Conservation (phyloP, 805 yeast genomes). For the Kregervanrija delftensis region DNA sequence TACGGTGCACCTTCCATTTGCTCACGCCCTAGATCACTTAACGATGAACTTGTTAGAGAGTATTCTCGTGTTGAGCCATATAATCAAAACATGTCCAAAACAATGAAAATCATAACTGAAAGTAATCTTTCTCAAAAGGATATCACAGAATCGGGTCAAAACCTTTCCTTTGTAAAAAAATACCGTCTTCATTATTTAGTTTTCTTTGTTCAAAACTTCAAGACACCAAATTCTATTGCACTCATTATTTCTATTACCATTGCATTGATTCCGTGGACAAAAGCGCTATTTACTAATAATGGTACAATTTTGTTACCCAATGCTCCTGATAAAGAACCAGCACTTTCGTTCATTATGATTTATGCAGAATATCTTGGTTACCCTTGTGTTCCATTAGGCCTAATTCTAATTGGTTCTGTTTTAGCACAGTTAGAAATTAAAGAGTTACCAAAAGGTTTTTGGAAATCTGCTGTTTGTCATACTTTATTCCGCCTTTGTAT, state of each 20-base stretch:
- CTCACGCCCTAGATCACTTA: slow-evolving; percentile 13
- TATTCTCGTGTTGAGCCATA: slow-evolving; percentile 29
- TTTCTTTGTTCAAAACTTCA: slow-evolving; percentile 36
- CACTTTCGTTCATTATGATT: slow-evolving; percentile 47
- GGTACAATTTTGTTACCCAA: slow-evolving; percentile 23
- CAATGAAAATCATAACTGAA: slow-evolving; percentile 28
- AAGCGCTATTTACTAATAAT: slow-evolving; percentile 36
- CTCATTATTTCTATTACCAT: slow-evolving; percentile 38
- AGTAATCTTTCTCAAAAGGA: slow-evolving; percentile 24
- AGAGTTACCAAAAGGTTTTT: slow-evolving; percentile 43
- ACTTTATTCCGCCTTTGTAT: slow-evolving; percentile 36
- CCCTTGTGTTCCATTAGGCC: slow-evolving; percentile 52
- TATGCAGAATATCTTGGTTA: slow-evolving; percentile 40
- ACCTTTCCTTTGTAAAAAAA: slow-evolving; percentile 21
- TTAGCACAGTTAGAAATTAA: slow-evolving; percentile 43
- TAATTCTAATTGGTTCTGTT: slow-evolving; percentile 47
- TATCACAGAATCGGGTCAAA: slow-evolving; percentile 18
- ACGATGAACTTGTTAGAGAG: slow-evolving; percentile 27
- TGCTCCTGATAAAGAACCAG: slow-evolving; percentile 47
- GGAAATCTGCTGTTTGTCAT: slow-evolving; percentile 45
- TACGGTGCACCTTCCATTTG: not conserved
- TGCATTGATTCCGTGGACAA: slow-evolving; percentile 50
- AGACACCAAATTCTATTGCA: slow-evolving; percentile 42
- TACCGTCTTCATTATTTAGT: slow-evolving; percentile 24
- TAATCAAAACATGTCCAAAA: slow-evolving; percentile 23